Percentiles rank a stretch among this genome's conserved stretches.
These are phyloP conservation scores for Elongisporangium anandrum DNA, from an alignment of 352 stramenopile genomes.

Conservation along the genomic window DNA sequence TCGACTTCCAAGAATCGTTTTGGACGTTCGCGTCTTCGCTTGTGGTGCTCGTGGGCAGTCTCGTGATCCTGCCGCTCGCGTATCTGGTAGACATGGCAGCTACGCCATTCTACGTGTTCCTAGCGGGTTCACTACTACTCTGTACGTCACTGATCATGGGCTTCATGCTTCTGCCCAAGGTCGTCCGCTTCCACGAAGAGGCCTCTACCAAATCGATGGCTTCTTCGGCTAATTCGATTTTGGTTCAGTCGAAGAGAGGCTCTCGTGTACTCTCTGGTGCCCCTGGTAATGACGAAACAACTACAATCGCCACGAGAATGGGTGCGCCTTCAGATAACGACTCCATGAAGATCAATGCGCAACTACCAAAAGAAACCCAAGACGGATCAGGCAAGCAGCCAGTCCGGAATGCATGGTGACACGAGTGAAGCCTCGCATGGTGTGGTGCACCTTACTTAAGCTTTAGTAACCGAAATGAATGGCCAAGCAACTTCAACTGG, in stretches of 20 bases:
- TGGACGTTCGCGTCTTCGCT: slow-evolving; percentile 53
- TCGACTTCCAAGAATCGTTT: slow-evolving; percentile 61
- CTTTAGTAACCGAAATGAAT: no score
- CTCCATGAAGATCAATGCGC: no score
- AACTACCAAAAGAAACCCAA: no score
- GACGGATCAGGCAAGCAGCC: no score
- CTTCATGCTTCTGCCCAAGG: slow-evolving; percentile 41
- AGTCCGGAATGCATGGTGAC: background rate
- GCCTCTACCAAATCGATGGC: background rate
- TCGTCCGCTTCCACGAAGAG: slow-evolving; percentile 27
- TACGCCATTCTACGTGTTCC: slow-evolving; percentile 30
- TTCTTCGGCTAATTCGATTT: background rate
- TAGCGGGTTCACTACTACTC: slow-evolving; percentile 19
- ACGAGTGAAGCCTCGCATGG: background rate
- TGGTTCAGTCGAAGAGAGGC: background rate
- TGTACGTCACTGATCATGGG: slow-evolving; percentile 32
- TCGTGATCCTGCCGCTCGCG: slow-evolving; percentile 45
- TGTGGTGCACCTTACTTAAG: background rate
- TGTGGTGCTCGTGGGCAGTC: slow-evolving; percentile 39
- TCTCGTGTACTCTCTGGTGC: background rate
- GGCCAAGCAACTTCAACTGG: no score
- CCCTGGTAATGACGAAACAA: background rate
- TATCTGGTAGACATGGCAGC: slow-evolving; percentile 43
- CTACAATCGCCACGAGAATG: no score
- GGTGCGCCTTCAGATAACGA: no score